Base-by-base conservation (phyloP, 345 rosid genomes). In the Heritiera littoralis region DNA sequence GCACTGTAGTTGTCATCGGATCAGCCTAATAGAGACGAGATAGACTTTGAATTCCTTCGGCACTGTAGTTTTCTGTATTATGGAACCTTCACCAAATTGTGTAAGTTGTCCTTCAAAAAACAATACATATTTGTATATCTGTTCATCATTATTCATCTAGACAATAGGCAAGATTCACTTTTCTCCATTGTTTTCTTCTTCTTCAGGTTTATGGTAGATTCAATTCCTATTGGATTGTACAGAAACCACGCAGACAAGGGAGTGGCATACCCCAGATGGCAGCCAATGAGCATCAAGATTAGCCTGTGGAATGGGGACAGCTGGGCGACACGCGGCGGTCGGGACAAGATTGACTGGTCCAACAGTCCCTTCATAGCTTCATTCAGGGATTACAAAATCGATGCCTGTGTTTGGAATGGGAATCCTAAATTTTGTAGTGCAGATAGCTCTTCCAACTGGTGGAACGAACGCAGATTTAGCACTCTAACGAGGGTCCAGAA, bases 51-150 rank as follows among this genome's bases (percentile, higher is more conserved):
- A 67, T 92, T 95, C 81, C 84, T 93, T 93, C 0, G 98, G 98
- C 43, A 93, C 88, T 40, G 90, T 95, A 95, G n/a, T n/a, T n/a
- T 77, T 87, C 98, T 38, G 58, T 93, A 49, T 60, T 91, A 17
- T 95, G 98, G 98, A 95, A 95, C 84, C 85, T 89, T 84, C 81
- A 92, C 84, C 98, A 95, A 75, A 88, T 93, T 82, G 89, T 95
- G 98, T 93, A 90, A 87, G 92, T 35, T 69, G n/a, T n/a, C n/a
- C n/a, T n/a, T n/a, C n/a, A n/a, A n/a, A n/a, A n/a, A n/a, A n/a
- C n/a, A n/a, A n/a, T n/a, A n/a, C n/a, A n/a, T n/a, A n/a, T n/a
- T n/a, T n/a, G n/a, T n/a, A n/a, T n/a, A n/a, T n/a, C n/a, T n/a
- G n/a, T n/a, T n/a, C n/a, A n/a, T n/a, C n/a, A n/a, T n/a, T n/a